phyloP scores from a whole-genome alignment of 306 rosid species.

The Quercus parvula region DNA sequence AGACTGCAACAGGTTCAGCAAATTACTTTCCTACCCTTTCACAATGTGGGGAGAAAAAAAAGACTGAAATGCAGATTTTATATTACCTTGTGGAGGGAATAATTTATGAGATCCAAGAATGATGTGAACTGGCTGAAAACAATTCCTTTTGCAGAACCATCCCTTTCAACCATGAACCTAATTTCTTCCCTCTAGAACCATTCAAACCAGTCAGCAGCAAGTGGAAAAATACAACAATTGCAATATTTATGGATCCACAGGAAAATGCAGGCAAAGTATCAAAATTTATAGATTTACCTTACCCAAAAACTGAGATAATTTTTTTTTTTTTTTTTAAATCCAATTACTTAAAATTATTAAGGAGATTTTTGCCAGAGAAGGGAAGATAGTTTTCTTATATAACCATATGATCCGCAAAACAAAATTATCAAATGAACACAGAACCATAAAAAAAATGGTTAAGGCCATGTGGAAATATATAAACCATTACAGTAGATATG shows the following conservation, averaged over 20 bases:
- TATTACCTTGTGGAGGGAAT: slow-evolving; percentile 68
- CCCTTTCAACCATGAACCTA: slow-evolving; percentile 84
- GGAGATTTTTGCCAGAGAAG: neutral
- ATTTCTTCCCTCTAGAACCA: slow-evolving; percentile 85
- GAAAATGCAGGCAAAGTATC: neutral
- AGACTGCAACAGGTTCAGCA: slow-evolving; percentile 54
- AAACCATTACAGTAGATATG: neutral
- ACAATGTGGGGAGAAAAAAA: neutral
- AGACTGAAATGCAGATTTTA: neutral
- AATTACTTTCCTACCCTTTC: slow-evolving; percentile 8
- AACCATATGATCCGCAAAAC: neutral
- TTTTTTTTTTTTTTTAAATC: neutral
- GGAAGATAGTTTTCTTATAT: neutral
- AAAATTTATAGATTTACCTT: neutral
- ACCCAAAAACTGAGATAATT: neutral
- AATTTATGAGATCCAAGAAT: slow-evolving; percentile 88
- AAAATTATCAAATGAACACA: neutral
- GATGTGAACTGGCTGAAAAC: slow-evolving; percentile 96
- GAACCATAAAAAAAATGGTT: neutral
- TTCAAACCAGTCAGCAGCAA: slow-evolving; percentile 17
- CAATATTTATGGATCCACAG: neutral
- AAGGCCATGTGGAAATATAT: neutral
- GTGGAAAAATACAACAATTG: neutral
- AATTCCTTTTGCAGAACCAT: slow-evolving; percentile 94
- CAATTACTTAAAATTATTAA: neutral